phyloP scores from a whole-genome alignment of 2,329 filamentous ascomycete species.

The Scytalidium sp. region DNA sequence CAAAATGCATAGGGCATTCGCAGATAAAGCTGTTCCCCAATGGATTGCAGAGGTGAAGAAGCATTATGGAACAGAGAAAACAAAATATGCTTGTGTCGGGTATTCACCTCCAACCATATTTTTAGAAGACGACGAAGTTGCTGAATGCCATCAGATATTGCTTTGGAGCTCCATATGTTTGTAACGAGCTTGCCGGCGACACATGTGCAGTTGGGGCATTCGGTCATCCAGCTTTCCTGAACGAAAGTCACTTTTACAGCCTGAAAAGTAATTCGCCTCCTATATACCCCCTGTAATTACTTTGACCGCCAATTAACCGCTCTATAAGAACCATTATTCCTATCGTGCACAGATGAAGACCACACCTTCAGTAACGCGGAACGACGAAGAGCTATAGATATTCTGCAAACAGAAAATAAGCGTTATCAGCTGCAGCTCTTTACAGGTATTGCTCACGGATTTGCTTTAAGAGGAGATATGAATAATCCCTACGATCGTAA shows the following conservation, averaged over 20 bases:
- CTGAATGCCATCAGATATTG: slow-evolving; percentile 29
- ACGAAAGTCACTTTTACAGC: slow-evolving; percentile 41
- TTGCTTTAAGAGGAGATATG: slow-evolving; percentile 63
- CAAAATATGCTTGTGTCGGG: slow-evolving; percentile 10
- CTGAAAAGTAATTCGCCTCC: slow-evolving; percentile 27
- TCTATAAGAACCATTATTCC: slow-evolving; percentile 62
- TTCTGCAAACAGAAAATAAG: slow-evolving; percentile 49
- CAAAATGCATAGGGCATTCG: slow-evolving; percentile 40
- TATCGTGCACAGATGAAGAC: slow-evolving; percentile 58
- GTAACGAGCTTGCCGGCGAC: slow-evolving; percentile 33
- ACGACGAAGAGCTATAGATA: slow-evolving; percentile 58
- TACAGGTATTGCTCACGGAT: slow-evolving; percentile 69
- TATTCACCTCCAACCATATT: slow-evolving; percentile 5
- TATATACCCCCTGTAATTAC: background rate
- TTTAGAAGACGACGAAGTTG: background rate
- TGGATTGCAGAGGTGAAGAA: slow-evolving; percentile 39
- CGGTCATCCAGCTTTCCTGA: slow-evolving; percentile 47
- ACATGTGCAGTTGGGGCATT: slow-evolving; percentile 41
- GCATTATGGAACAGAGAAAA: slow-evolving; percentile 6
- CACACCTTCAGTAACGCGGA: slow-evolving; percentile 58
- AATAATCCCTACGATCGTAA: slow-evolving; percentile 47
- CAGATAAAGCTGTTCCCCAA: slow-evolving; percentile 37
- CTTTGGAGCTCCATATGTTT: slow-evolving; percentile 41
- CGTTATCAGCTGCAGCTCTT: slow-evolving; percentile 69
- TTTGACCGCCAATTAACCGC: slow-evolving; percentile 46